These are phyloP conservation scores for Eurotiales sp. DNA, from an alignment of 2,329 filamentous ascomycete species.

Conservation along the genomic window DNA sequence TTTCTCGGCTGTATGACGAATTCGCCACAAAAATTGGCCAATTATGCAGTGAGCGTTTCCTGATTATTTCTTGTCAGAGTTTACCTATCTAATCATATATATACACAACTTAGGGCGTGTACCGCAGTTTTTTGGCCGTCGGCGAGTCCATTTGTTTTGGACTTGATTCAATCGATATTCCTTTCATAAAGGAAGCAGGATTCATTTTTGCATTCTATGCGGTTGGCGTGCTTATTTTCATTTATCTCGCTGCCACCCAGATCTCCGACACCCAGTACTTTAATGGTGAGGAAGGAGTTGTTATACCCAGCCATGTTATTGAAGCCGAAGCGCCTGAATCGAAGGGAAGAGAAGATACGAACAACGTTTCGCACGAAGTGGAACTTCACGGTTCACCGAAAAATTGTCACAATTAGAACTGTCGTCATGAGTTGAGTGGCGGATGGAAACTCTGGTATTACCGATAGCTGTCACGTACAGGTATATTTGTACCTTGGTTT, in stretches of 20 bases:
- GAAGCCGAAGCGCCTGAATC: not conserved
- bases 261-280: not conserved
- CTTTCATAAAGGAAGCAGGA: constrained; percentile 2
- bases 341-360: too few relatives aligned
- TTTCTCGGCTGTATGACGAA: not conserved
- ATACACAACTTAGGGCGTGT: not conserved
- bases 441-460: too few relatives aligned
- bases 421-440: too few relatives aligned
- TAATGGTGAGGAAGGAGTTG: not conserved
- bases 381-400: too few relatives aligned
- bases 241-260: not conserved
- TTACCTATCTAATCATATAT: too few relatives aligned
- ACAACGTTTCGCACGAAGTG: too few relatives aligned
- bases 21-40: constrained; percentile 1
- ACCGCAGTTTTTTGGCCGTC: not conserved
- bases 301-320: not conserved
- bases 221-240: not conserved
- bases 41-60: constrained; percentile 6
- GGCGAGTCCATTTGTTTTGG: constrained; percentile 3
- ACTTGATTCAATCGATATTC: not conserved
- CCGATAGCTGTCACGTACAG: too few relatives aligned
- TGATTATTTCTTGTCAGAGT: too few relatives aligned
- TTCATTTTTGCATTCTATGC: not conserved
- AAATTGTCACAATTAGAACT: too few relatives aligned
- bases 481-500: too few relatives aligned